These are phyloP conservation scores for Tolypocladium tropicale DNA, from an alignment of 2,329 filamentous ascomycete genomes.

Conservation along the genomic window DNA sequence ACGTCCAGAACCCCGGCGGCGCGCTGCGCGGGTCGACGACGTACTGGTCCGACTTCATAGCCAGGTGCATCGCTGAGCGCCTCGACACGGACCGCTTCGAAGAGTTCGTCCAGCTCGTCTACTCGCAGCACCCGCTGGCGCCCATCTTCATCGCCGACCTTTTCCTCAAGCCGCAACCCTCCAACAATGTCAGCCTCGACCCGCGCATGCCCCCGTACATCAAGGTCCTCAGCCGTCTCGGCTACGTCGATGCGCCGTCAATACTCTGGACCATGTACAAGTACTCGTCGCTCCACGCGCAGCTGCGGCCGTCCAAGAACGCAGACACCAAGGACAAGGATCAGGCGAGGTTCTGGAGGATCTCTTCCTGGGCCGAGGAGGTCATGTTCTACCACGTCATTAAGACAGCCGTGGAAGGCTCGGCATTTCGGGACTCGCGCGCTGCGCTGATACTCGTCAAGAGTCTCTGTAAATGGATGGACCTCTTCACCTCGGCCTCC, in stretches of 20 bases:
- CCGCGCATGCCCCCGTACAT: conserved; percentile 50
- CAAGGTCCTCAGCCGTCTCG: conserved; percentile 39
- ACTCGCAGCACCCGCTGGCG: conserved; percentile 40
- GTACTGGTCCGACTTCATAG: conserved; percentile 42
- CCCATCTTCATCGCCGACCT: conserved; percentile 44
- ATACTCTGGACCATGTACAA: conserved; percentile 45
- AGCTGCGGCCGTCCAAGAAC: conserved; percentile 1
- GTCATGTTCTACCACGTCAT: conserved; percentile 88
- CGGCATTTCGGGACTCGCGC: conserved; percentile 32
- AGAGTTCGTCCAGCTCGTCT: conserved; percentile 36
- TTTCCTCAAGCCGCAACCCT: conserved; percentile 43
- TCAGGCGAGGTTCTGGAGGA: conserved; percentile 35
- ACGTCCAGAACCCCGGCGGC: conserved; percentile 6
- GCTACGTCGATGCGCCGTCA: conserved; percentile 42
- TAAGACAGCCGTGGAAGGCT: conserved; percentile 62
- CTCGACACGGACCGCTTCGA: conserved; percentile 45
- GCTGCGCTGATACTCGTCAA: conserved; percentile 41
- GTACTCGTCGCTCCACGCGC: conserved; percentile 42
- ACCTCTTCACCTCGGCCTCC: conserved; percentile 41
- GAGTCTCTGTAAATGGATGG: conserved; percentile 48
- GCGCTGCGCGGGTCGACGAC: conserved; percentile 17
- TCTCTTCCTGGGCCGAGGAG: conserved; percentile 63
- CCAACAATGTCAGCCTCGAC: conserved; percentile 41
- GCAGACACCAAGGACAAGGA: conserved; percentile 9
- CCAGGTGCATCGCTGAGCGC: conserved; percentile 37